Evolutionary conservation across 2,329 filamentous ascomycete genomes (phyloP), one percentile per base, ranked within the genome.

Genomic region (Aaosphaeria arxii): DNA sequence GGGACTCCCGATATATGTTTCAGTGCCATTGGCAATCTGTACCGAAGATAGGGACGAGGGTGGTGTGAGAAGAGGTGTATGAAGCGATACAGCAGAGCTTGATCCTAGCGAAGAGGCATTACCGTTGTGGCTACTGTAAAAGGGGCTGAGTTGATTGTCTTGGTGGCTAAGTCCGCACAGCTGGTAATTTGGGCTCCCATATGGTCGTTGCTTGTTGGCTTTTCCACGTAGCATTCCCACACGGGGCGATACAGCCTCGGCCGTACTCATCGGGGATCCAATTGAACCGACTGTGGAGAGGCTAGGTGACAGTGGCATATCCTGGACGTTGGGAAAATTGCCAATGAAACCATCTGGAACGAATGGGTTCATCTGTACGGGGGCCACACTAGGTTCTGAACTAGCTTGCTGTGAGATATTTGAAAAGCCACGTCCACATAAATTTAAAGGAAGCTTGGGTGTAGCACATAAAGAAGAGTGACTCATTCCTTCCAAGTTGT

Each of bases 21-120:
- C 60, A 11, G 54, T 53, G 32, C 66, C 66, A 49, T 67, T 67
- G 42, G 64, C 56, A 7, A 69, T 66, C 17, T 49, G 45, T 29
- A 67, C 63, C 2, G 47, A 50, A 11, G 46, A 40, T 6, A 40
- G 50, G 11, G 46, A 13, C 13, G n/a, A 41, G n/a, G 40, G 45
- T 28, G 45, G 9, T 6, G 31, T 40, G 11, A 28, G 49, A 11
- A 17, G 9, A 24, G 30, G 32, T 5, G 24, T 24, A 24, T 24
- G 17, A 24, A 24, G 17, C 17, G 17, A 24, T 24, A 24, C 17
- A 24, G 17, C 17, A 29, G 30, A n/a, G 32, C 9, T 6, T 33
- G 36, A 35, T 11, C 4, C 28, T 35, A 39, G 17, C 31, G 33
- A 36, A 44, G 43, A 11, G 5, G 11, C 38, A 31, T 7, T n/a